Percentiles rank a stretch among this genome's conserved stretches.
phyloP scores from a whole-genome alignment of 306 rosid species.

The Luffa aegyptiaca region DNA sequence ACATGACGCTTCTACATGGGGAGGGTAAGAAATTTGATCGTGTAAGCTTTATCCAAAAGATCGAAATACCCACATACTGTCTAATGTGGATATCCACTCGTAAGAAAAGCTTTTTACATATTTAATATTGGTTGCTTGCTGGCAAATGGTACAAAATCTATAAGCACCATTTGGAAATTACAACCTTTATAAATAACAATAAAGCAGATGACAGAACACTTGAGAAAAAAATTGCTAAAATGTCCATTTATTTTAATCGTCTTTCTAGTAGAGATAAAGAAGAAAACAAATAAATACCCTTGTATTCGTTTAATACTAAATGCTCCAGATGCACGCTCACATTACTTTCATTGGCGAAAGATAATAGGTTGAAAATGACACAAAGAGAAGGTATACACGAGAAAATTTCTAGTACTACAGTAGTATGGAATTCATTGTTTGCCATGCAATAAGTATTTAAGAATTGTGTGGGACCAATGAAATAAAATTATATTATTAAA shows the following conservation, averaged over 20 bases:
- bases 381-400: background rate
- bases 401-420: no score
- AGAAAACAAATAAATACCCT: background rate
- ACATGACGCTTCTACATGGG: background rate
- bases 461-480: no score
- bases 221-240: background rate
- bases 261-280: no score
- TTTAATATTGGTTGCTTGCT: conserved; percentile 50
- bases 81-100: conserved; percentile 10
- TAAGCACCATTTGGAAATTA: conserved; percentile 46
- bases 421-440: no score
- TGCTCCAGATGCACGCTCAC: background rate
- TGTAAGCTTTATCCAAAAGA: background rate
- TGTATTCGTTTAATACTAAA: background rate
- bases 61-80: conserved; percentile 16
- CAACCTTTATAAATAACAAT: conserved; percentile 25
- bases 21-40: background rate
- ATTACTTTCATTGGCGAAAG: background rate
- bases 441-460: no score
- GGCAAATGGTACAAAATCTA: conserved; percentile 41
- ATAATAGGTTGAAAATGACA: background rate
- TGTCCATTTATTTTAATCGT: background rate
- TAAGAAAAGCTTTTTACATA: conserved; percentile 14
- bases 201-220: background rate
- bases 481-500: no score